Evolutionary conservation across 2,329 filamentous ascomycete species (phyloP), one percentile per base, ranked within the genome.

Genomic region (Helotiales sp.): DNA sequence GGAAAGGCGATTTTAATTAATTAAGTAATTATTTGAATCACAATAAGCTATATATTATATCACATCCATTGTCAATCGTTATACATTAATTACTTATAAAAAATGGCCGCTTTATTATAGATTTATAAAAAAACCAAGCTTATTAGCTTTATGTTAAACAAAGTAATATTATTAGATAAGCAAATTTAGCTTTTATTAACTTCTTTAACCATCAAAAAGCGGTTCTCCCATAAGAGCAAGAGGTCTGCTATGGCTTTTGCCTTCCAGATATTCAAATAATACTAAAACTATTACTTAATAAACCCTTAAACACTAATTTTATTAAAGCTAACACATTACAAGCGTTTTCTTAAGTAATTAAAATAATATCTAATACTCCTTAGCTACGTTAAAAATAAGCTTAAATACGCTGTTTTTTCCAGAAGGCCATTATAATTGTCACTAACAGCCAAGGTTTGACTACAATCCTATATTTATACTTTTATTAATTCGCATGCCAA

Each of bases 361-460:
- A 37, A 63, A 43, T 50, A 66, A 63, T 7, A 66, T 66, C 55
- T 30, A 54, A 55, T 43, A 15, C 55, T 65, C 55, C 34, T 65
- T 32, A 32, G 45, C 30, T 24, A 66, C 50, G 59, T 57, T 63
- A 30, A 63, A 17, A 52, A 66, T 30, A 66, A 63, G 17, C 32
- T 58, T 40, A 58, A 52, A 59, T 66, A 63, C 50, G 40, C 57
- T 65, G 32, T 55, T 30, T 59, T 22, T 26, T 26, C 45, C 45
- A 49, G 45, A 49, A 24, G 40, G 49, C 50, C 40, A 63, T 58
- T 24, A 50, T n/a, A 61, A 11, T 59, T 58, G 50, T 63, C 40
- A 61, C 64, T 66, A 40, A 63, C 50, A 63, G 49, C 63, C 59
- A 62, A 66, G 50, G 37, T 66, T 66, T 37, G 59, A 66, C 52